Base-by-base conservation (phyloP, 2,329 filamentous ascomycete species). In the Trichoderma polysporum region DNA sequence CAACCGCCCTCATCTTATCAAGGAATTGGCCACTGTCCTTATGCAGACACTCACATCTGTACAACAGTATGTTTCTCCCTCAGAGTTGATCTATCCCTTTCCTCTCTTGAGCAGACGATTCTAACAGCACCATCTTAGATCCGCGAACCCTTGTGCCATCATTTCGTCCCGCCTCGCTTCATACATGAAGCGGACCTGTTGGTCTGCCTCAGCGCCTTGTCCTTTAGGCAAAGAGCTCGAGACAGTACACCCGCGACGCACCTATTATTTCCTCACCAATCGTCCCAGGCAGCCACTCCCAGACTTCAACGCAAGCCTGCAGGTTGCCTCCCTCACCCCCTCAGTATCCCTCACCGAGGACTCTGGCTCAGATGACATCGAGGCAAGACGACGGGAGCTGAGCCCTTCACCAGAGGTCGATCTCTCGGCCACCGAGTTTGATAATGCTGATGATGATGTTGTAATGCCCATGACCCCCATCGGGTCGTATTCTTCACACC, bases 191-290 rank as follows among this genome's bases (percentile, higher is more conserved):
- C 92, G 95, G 71, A 81, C 91, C 64, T 91, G 87, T 71, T 93
- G 91, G 94, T 91, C 88, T 31, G 88, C 90, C 8, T 81, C 90
- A 60, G 85, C 90, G 59, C 92, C 91, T 62, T 98, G 95, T 79
- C 94, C 95, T 3, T 82, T 98, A 65, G 92, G 92, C 60, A 98
- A 98, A 81, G 93, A 97, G 79, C 87, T 97, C 64, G 93, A 97
- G 77, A 90, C 91, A 47, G 91, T 94, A 49, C 94, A 98, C 77
- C 95, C 95, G 22, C 91, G 94, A 76, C 92, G 95, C 79, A 94
- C 96, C 54, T 98, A 97, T 83, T 98, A 96, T 81, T 98, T 94
- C 81, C 87, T 99, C 68, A 97, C 93, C 45, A 97, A 91, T n/a
- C 90, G 86, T 74, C 89, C 91, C 54, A 92, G 91, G 75, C 92